Conservation (phyloP, 2,329 filamentous ascomycete species). For the Paradendryphiella salina region DNA sequence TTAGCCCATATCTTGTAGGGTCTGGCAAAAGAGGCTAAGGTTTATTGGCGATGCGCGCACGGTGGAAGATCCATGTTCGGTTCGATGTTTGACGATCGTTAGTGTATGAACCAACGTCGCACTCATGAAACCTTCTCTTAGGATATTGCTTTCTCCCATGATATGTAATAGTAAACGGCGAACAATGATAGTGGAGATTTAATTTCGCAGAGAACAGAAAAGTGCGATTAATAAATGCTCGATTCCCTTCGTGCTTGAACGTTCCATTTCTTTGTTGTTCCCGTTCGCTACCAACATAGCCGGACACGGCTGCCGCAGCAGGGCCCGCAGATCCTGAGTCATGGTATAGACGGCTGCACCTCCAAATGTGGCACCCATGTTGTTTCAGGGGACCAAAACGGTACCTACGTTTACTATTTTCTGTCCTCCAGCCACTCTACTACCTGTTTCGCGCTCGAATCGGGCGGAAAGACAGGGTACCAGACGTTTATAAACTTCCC, state of each 20-base stretch:
- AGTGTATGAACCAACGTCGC: conserved; percentile 30
- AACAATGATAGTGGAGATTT: conserved; percentile 9
- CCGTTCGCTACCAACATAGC: conserved; percentile 4
- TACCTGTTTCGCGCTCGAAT: conserved; percentile 47
- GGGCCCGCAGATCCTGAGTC: conserved; percentile 23
- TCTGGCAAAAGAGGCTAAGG: conserved; percentile 25
- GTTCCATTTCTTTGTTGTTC: not conserved
- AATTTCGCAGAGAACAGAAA: not conserved
- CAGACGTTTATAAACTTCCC: conserved; percentile 49
- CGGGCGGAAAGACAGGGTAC: conserved; percentile 51
- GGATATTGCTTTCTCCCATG: conserved; percentile 16
- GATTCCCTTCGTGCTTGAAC: not conserved
- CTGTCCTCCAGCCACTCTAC: conserved; percentile 39
- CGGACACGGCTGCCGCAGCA: conserved; percentile 6
- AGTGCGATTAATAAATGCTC: not conserved
- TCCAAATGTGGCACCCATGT: conserved; percentile 18
- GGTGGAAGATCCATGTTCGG: conserved; percentile 22
- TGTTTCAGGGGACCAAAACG: conserved; percentile 30
- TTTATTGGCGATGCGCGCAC: conserved; percentile 32
- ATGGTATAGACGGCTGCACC: conserved; percentile 18
- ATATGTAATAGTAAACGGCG: conserved; percentile 17
- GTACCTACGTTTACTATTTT: conserved; percentile 29
- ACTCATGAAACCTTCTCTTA: conserved; percentile 26
- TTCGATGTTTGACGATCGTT: conserved; percentile 32
- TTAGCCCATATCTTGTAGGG: conserved; percentile 29